Conservation (phyloP, 78 protist genomes). For the Fonticula alba region DNA sequence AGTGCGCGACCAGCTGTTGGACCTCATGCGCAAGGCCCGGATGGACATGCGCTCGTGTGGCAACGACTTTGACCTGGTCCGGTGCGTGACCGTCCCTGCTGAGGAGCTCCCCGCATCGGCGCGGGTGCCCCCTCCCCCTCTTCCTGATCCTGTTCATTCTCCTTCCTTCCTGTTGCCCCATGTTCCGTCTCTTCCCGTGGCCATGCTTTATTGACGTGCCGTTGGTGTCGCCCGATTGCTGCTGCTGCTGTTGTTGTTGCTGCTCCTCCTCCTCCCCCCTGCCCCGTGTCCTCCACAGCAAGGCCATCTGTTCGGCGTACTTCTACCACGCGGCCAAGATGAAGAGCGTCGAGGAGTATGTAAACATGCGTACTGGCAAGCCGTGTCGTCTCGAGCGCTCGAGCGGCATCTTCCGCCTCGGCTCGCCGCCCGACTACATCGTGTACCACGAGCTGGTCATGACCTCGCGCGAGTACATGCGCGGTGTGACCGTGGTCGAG, state of each 20-base stretch:
- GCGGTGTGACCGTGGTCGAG: conserved; percentile 87
- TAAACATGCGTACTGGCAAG: conserved; percentile 84
- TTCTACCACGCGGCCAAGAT: conserved; percentile 68
- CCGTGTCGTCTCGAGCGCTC: conserved; percentile 91
- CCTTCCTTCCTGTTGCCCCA: too few relatives aligned
- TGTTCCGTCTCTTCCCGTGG: too few relatives aligned
- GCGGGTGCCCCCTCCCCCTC: too few relatives aligned
- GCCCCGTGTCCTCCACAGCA: conserved; percentile 64
- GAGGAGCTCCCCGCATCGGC: too few relatives aligned
- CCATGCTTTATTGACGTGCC: conserved; percentile 4
- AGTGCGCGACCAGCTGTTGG: conserved; percentile 78
- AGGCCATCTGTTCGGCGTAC: conserved; percentile 69
- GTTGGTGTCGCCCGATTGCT: conserved; percentile 4
- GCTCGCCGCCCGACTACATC: conserved; percentile 83
- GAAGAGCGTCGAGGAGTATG: conserved; percentile 78
- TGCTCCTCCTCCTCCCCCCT: too few relatives aligned
- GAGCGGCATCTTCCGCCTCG: conserved; percentile 64
- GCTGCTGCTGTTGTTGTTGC: too few relatives aligned
- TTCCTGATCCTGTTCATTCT: too few relatives aligned
- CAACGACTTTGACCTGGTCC: too few relatives aligned
- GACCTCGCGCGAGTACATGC: conserved; percentile 93
- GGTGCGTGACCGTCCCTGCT: too few relatives aligned
- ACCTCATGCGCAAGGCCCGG: conserved; percentile 44
- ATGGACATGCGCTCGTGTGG: conserved; percentile 15
- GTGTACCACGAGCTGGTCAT: conserved; percentile 93